Conservation (phyloP, 495 filamentous ascomycete species). For the Choiromyces venosus region DNA sequence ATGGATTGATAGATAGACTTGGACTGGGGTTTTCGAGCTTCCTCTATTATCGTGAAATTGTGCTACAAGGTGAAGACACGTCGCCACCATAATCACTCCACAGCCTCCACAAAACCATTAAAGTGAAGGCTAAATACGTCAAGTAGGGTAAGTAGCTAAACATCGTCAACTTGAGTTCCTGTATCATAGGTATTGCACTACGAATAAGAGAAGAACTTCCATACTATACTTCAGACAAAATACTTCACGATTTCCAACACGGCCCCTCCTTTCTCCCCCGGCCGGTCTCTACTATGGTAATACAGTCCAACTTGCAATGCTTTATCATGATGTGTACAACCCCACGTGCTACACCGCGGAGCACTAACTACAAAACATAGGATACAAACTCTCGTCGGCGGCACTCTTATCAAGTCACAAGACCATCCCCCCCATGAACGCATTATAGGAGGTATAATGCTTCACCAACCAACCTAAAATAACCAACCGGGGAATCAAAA, state of each 20-base stretch:
- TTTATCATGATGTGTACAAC: slow-evolving; percentile 3
- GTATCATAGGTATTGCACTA: background rate
- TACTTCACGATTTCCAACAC: background rate
- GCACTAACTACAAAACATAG: background rate
- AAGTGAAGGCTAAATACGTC: background rate
- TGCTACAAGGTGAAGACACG: background rate
- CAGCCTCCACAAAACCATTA: background rate
- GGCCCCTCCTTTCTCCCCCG: background rate
- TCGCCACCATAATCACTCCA: background rate
- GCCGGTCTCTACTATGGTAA: background rate
- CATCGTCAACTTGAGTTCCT: background rate
- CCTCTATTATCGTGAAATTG: background rate
- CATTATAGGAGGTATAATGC: background rate
- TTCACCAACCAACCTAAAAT: background rate
- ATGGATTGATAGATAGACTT: background rate
- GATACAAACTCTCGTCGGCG: background rate
- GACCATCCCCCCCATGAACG: background rate
- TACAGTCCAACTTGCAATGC: background rate
- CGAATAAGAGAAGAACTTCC: background rate
- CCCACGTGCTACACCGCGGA: background rate
- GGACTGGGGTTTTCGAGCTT: background rate
- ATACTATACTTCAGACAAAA: background rate
- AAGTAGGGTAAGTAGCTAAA: background rate
- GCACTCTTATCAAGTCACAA: background rate
- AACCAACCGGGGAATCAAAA: background rate